Percentiles rank a stretch among this genome's conserved stretches.
Evolutionary conservation across 163 green algal genomes (phyloP).

Genomic region (Scenedesmus sp.): DNA sequence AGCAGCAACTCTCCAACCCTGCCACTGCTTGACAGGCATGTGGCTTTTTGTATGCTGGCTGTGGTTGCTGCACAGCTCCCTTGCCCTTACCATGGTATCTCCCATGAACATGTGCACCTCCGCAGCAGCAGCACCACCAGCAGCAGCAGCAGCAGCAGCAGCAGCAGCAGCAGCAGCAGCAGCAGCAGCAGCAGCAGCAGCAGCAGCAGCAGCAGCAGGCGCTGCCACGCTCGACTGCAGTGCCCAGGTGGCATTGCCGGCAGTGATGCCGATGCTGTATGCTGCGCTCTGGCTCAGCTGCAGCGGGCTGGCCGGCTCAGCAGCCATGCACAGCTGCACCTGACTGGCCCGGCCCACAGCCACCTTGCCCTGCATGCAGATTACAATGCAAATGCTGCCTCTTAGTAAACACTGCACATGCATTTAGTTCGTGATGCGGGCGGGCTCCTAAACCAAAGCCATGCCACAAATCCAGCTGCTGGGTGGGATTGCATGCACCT

Average conservation of each 20-base stretch:
- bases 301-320: background rate
- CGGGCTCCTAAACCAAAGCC: no score
- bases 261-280: conserved; percentile 7
- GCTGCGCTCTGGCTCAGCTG: background rate
- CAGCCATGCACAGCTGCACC: background rate
- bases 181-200: no score
- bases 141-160: no score
- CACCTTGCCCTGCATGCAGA: background rate
- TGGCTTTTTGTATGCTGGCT: background rate
- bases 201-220: background rate
- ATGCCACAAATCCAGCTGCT: no score
- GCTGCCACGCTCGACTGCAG: background rate
- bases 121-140: no score
- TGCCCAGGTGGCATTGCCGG: background rate
- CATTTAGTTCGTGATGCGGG: no score
- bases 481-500: no score
- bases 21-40: background rate
- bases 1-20: background rate
- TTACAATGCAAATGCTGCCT: background rate
- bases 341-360: no score
- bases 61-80: background rate
- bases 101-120: conserved; percentile 11
- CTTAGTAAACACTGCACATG: background rate
- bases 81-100: background rate
- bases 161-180: no score